phyloP scores from a whole-genome alignment of 148 eudicot genomes.

The Polygonum aviculare region DNA sequence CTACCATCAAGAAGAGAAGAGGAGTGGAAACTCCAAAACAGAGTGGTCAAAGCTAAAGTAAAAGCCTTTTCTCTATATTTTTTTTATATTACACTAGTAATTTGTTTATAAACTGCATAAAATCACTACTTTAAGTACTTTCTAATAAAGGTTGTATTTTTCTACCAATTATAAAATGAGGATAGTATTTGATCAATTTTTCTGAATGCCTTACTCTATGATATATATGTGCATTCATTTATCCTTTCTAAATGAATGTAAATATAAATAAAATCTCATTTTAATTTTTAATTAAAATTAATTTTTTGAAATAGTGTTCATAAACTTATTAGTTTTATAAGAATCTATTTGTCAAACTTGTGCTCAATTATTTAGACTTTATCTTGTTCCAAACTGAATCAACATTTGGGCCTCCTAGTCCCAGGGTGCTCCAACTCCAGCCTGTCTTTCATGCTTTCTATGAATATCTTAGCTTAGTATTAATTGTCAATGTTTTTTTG shows the following conservation, averaged over 20 bases:
- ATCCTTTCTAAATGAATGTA: too few relatives aligned
- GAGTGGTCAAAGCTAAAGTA: conserved; percentile 34
- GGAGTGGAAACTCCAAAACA: conserved; percentile 16
- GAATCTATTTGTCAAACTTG: neutral
- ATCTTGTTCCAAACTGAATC: neutral
- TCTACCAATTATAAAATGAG: too few relatives aligned
- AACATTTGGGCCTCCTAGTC: conserved; percentile 8
- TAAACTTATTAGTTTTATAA: too few relatives aligned
- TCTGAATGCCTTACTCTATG: too few relatives aligned
- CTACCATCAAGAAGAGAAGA: conserved; percentile 23
- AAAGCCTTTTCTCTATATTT: conserved; percentile 7
- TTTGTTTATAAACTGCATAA: neutral
- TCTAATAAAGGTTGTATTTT: too few relatives aligned
- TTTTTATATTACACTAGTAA: neutral
- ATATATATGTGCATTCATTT: neutral
- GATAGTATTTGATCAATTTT: neutral
- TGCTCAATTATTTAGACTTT: conserved; percentile 2
- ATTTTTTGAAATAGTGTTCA: too few relatives aligned
- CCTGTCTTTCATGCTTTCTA: neutral
- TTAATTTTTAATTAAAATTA: too few relatives aligned
- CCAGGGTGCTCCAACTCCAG: neutral
- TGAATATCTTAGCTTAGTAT: neutral
- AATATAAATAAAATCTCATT: too few relatives aligned
- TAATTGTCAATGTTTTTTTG: neutral
- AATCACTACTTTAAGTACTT: too few relatives aligned